Base-by-base conservation (phyloP, 1,284 basidiomycete species). In the Irpex sp. region DNA sequence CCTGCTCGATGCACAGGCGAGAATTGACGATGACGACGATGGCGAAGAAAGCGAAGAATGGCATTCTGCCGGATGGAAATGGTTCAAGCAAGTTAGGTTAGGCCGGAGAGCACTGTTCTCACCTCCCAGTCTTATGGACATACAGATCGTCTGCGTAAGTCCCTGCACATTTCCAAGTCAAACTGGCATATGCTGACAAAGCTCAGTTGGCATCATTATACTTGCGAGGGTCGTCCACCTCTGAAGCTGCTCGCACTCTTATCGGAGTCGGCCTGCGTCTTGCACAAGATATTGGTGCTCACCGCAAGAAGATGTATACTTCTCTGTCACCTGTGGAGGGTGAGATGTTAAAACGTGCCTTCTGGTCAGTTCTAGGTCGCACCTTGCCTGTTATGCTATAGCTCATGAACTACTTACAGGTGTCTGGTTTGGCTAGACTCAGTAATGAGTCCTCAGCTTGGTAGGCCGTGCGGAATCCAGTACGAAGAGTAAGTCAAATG, bases 391-490 rank as follows among this genome's bases (percentile, higher is more conserved):
- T 26, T 26, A 26, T 26, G 26, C 26, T 15, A 21, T 31, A 13
- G 36, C 79, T 51, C 17, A 51, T 51, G 13, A 21, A 4, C 17
- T 51, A 8, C 17, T 7, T 4, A 40, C 40, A 88, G 86, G 87
- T 78, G 83, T 5, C 77, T 91, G 0, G 79, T 89, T 1, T 76
- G 77, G 47, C 73, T 86, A 62, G 89, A 91, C 72, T 81, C 89
- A 37, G 75, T 81, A 65, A 78, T 84, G 55, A 91, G 91, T 68
- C 82, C 88, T 5, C 81, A 82, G 2, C 79, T 94, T 13, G 93
- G 93, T 8, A 77, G 93, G 31, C 91, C 92, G 0, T 87, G 89
- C 70, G 88, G 88, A 3, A 85, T 94, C 55, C 89, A 92, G 63
- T 91, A 94, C 64, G 90, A 93, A 72, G 93, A 94, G 89, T 91